A percentile compares a stretch with the other conserved stretches of the same genome.
phyloP scores from a whole-genome alignment of 2,329 filamentous ascomycete species.

The Sporothrix globosa region DNA sequence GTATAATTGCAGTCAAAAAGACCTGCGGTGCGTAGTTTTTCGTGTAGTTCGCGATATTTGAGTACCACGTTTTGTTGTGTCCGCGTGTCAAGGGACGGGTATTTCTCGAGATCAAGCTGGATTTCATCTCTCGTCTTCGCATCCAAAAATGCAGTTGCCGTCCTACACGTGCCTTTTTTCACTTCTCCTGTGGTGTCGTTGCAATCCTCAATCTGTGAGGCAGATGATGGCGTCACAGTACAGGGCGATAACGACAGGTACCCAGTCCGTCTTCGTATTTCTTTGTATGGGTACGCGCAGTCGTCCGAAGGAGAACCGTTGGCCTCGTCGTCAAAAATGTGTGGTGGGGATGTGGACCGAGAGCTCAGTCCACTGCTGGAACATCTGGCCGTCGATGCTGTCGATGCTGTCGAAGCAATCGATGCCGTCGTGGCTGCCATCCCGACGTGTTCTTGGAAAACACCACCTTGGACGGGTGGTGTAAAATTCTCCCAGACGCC shows the following conservation, averaged over 20 bases:
- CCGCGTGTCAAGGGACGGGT: conserved; percentile 72
- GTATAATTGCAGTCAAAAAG: conserved; percentile 84
- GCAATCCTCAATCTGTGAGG: neutral
- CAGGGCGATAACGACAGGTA: conserved; percentile 50
- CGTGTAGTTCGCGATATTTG: conserved; percentile 80
- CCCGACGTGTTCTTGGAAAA: conserved; percentile 58
- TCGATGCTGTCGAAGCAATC: neutral
- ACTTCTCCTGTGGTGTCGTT: conserved; percentile 34
- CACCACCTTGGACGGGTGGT: conserved; percentile 88
- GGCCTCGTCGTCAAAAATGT: conserved; percentile 52
- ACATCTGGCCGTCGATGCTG: conserved; percentile 37
- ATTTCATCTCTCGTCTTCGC: conserved; percentile 74
- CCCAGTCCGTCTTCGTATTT: neutral
- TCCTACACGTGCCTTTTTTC: conserved; percentile 42
- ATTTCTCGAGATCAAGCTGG: conserved; percentile 74
- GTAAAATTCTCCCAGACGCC: conserved; percentile 85
- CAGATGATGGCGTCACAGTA: conserved; percentile 58
- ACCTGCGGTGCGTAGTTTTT: conserved; percentile 71
- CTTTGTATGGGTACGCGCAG: neutral
- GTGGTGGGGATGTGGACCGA: conserved; percentile 49
- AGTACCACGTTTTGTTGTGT: conserved; percentile 75
- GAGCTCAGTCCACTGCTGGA: conserved; percentile 35
- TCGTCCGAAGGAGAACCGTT: conserved; percentile 13
- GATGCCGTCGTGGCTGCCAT: neutral
- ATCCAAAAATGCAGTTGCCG: conserved; percentile 66